Evolutionary conservation across 2,329 filamentous ascomycete genomes (phyloP), one percentile per base, ranked within the genome.

Genomic region (Diaporthe sp.): DNA sequence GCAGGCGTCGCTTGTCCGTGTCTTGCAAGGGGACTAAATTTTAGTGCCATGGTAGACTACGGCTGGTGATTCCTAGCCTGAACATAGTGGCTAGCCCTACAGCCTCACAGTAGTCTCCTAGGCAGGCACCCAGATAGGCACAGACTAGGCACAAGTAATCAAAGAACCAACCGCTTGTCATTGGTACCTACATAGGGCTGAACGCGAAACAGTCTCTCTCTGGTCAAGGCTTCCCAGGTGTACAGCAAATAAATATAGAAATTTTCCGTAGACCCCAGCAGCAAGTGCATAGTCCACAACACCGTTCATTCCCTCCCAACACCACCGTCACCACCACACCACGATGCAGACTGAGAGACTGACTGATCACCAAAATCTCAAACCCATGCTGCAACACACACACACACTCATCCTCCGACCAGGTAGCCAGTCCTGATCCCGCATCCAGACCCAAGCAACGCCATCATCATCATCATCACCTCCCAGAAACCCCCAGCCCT

Each of bases 131-230:
- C 12, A 39, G 22, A 13, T 57, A 58, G 15, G 31, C 12, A 44
- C 12, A n/a, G 17, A n/a, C 34, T 25, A 28, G 42, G 39, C 42
- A 6, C 34, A 25, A 31, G 19, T 49, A 12, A n/a, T 15, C 19
- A 49, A 49, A 49, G 42, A 22, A 44, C 59, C 59, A 31, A 22
- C 5, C 25, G 2, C 12, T 67, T 19, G 42, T 67, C 28, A 34
- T 44, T 22, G 28, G 61, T 49, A 67, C 28, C 15, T 67, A 37
- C 17, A 17, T 67, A 67, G 42, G 61, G 61, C 61, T 67, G 61
- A 67, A 31, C 2, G 13, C 17, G 25, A 44, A 65, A 44, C 25
- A 3, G 8, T 1, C 15, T 28, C 59, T 13, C 42, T 44, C 17
- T 17, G 7, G 28, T 37, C 55, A 19, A 19, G 12, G 7, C 31